phyloP scores from a whole-genome alignment of 441 rosid genomes.

The Aquilaria agallochum region DNA sequence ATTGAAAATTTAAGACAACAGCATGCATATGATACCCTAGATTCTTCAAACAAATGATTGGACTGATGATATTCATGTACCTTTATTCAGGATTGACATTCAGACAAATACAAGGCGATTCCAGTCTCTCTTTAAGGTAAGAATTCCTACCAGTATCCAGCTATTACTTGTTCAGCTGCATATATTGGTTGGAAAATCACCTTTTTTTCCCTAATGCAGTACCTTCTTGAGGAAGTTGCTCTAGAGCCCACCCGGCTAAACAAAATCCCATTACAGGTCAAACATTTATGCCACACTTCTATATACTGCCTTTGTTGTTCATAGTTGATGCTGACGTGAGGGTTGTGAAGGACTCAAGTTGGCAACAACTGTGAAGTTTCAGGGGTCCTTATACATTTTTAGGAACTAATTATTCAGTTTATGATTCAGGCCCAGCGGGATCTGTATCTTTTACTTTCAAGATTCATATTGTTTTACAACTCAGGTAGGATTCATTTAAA shows the following conservation, averaged over 20 bases:
- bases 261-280: slow-evolving; percentile 84
- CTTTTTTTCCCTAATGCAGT: slow-evolving; percentile 35
- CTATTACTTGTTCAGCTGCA: not conserved
- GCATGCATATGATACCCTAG: not conserved
- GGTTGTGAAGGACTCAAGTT: no score
- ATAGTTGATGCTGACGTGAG: no score
- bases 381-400: not conserved
- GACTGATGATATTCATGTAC: slow-evolving; percentile 7
- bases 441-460: slow-evolving; percentile 73
- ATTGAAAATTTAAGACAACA: no score
- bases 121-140: slow-evolving; percentile 72
- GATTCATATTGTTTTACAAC: slow-evolving; percentile 90
- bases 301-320: not conserved
- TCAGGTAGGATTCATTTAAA: slow-evolving; percentile 43
- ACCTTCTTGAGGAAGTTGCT: slow-evolving; percentile 90
- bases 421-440: slow-evolving; percentile 78
- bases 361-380: no score
- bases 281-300: slow-evolving; percentile 9
- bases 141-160: slow-evolving; percentile 10
- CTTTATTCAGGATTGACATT: slow-evolving; percentile 79
- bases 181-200: not conserved
- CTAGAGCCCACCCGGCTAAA: slow-evolving; percentile 52
- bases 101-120: slow-evolving; percentile 88
- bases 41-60: not conserved
- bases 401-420: slow-evolving; percentile 9